Base-by-base conservation (phyloP, 2,329 filamentous ascomycete species). In the Fusarium fujikuroi region DNA sequence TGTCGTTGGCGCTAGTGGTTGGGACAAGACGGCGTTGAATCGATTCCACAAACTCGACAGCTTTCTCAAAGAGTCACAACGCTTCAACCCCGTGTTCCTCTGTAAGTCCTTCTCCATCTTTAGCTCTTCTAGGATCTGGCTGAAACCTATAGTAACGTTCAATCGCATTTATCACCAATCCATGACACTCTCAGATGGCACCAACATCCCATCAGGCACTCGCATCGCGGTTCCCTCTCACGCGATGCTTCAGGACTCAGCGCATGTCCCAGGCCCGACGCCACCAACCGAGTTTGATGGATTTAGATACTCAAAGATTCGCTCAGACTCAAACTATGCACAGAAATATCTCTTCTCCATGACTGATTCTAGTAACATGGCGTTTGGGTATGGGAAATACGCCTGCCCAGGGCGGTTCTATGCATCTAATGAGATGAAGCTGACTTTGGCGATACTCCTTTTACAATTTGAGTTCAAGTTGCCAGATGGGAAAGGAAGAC, bases 111-210 rank as follows among this genome's bases (percentile, higher is more conserved):
- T 1, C 4, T 12, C 1, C 19, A 11, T 0, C 25, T 47, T 4
- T 0, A 2, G 2, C 8, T 9, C 18, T 46, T 19, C 0, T 4
- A 10, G 15, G 9, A 12, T 2, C 15, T 34, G 3, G 25, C n/a
- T 21, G 2, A 21, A 5, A 3, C 34, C 7, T 16, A 4, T 1
- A 53, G 49, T 37, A 6, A 37, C 49, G 2, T 53, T 53, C 2
- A 53, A 53, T 21, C 49, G 49, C 7, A 53, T 53, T 4, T 53
- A 11, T 7, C 49, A 34, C 23, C 49, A 53, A 16, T 2, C 49
- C 2, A 53, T 53, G 18, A 53, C 18, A 28, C 49, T 53, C 18
- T 53, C 49, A 11, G n/a, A 53, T 9, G 32, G 49, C 18, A 53
- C 49, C 1, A 21, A 53, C 12, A 32, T 53, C 7, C 49, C 49